Evolutionary conservation across 371 early-diverging fungal species (phyloP), one percentile per base, ranked within the genome.

Genomic region (Circinella minor): DNA sequence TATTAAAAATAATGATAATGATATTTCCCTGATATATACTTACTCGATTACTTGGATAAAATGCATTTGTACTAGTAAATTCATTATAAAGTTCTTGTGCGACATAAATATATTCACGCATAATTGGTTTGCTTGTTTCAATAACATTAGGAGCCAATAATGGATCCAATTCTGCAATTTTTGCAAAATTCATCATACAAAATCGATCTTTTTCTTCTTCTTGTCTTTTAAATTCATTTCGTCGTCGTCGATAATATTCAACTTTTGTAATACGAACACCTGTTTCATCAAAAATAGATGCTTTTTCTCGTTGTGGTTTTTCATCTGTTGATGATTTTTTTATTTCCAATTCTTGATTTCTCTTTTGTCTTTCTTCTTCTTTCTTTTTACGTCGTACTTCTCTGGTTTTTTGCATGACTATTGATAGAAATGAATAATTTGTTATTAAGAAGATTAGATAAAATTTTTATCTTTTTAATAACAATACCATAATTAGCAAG

Each of bases 1-100:
- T 36, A 43, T 61, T 39, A 46, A 39, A 55, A 34, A 3, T 9
- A 61, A 46, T n/a, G 27, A 34, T 1, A 57, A 5, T 1, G 27
- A 1, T 34, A 34, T 27, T 34, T 27, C 51, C 4, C 15, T 27
- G 27, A 27, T 2, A 27, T 51, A 13, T 4, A 57, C 75, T 72
- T 79, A 83, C 84, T 71, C 75, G 81, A 54, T 66, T 69, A n/a
- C 61, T 68, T 39, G 88, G 86, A 72, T 83, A 93, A 67, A 94
- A 91, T 8, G 80, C 84, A 46, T 75, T 74, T 27, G 86, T 86
- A 15, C 69, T 74, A 63, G 68, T 75, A 78, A 86, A 92, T 73
- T 78, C 82, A 9, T 75, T 75, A 70, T 78, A 89, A 18, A 80
- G 73, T 7, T 78, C 78, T 60, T 83, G 78, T 0, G 86, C 88